These are phyloP conservation scores for Hymenotorrendiella dingleyae DNA, from an alignment of 2,329 filamentous ascomycete genomes.

Conservation along the genomic window DNA sequence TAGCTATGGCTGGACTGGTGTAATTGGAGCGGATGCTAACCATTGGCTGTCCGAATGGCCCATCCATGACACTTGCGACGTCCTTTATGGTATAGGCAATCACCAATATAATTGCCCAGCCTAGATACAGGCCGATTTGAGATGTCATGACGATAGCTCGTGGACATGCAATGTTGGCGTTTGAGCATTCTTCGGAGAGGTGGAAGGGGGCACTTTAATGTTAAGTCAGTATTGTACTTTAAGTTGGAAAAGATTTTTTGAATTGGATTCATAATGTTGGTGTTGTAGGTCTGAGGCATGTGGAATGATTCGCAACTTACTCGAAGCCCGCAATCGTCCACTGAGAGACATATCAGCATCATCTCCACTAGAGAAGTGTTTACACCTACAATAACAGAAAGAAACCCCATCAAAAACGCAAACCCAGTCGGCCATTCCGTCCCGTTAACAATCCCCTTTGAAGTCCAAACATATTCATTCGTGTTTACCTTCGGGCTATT, in stretches of 20 bases:
- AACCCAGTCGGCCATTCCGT: constrained; percentile 55
- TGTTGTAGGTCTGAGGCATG: no score
- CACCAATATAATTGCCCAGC: constrained; percentile 56
- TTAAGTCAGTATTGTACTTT: no score
- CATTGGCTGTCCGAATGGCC: constrained; percentile 63
- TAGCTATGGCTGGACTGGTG: no score
- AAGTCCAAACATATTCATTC: constrained; percentile 9
- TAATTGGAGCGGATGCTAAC: constrained; percentile 27
- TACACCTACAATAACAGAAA: constrained; percentile 44
- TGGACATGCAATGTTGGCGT: constrained; percentile 58
- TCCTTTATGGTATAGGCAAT: constrained; percentile 67
- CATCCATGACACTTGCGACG: constrained; percentile 51
- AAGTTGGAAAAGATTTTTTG: not conserved
- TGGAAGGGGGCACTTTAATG: constrained; percentile 53
- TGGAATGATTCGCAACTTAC: no score
- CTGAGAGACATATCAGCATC: not conserved
- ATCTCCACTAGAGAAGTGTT: not conserved
- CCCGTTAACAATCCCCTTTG: constrained; percentile 43
- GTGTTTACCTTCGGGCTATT: constrained; percentile 8
- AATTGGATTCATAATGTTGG: not conserved
- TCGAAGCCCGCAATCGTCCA: constrained; percentile 5
- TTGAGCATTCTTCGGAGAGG: constrained; percentile 59
- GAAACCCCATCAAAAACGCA: constrained; percentile 57
- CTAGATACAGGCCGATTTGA: constrained; percentile 50
- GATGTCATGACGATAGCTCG: constrained; percentile 61